phyloP scores from a whole-genome alignment of 2,329 filamentous ascomycete species.

The Scedosporium boydii region DNA sequence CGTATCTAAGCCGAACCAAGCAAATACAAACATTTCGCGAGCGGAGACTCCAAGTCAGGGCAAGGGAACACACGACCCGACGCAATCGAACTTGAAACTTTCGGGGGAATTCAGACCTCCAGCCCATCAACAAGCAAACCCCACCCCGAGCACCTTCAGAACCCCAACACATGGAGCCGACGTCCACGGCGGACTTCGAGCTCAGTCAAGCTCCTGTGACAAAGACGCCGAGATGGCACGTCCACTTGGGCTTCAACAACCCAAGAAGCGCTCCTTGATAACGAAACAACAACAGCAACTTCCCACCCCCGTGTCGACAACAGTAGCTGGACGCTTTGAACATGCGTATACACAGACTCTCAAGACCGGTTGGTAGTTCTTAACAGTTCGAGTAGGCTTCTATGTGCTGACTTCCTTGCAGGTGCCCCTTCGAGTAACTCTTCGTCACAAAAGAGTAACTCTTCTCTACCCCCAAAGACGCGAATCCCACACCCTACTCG shows the following conservation, averaged over 20 bases:
- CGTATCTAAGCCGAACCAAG: neutral
- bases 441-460: neutral
- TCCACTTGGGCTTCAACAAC: neutral
- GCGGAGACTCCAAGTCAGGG: neutral
- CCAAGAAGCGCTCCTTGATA: neutral
- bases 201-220: neutral
- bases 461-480: neutral
- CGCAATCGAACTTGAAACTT: neutral
- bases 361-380: neutral
- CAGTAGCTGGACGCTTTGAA: conserved; percentile 1
- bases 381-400: neutral
- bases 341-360: conserved; percentile 1
- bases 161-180: neutral
- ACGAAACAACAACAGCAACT: conserved; percentile 5
- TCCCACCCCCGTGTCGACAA: conserved; percentile 1
- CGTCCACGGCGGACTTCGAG: neutral
- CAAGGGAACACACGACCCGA: neutral
- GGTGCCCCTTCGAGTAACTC: neutral
- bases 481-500: neutral
- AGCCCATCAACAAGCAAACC: neutral
- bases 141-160: neutral
- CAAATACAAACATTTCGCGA: neutral
- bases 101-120: neutral
- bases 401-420: neutral
- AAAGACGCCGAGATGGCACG: neutral